Evolutionary conservation across 768 basidiomycete genomes (phyloP), one percentile per base, ranked within the genome.

Genomic region (Suillus spraguei): DNA sequence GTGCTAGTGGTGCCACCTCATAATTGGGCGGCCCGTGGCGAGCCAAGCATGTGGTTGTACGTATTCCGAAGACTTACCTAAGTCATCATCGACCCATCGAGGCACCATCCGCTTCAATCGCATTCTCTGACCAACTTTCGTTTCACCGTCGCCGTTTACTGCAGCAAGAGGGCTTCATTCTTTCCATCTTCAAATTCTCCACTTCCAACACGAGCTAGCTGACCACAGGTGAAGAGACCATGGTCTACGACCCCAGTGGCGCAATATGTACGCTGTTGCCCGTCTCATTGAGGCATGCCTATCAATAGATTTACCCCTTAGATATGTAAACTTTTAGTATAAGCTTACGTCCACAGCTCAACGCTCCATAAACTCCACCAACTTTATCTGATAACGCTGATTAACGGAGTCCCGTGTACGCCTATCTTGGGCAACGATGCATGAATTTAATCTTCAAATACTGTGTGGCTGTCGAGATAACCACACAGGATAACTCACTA

Each of bases 91-190:
- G 13, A 16, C 14, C 14, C 53, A 16, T 38, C 54, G 22, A 36
- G 55, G 55, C 24, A 58, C 38, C 24, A 28, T 32, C 56, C 56
- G 56, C 16, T 58, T 38, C 56, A 58, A 41, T 58, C 39, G 55
- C 55, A 8, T 9, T 9, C 28, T 28, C 28, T 28, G 28, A 28
- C 28, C 28, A 28, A 28, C 28, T 28, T 28, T 28, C 28, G 28
- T 28, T 28, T 28, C 28, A 28, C 28, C 28, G 28, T 41, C 36
- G 36, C 36, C 13, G 16, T 46, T 46, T n/a, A 10, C 10, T 11
- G 10, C n/a, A n/a, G n/a, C n/a, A n/a, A n/a, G n/a, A 46, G n/a
- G 3, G 20, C 8, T 44, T 44, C 20, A 38, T 38, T 38, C 11
- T 13, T 38, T 11, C 36, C 8, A 7, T 44, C 20, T 20, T 42